These are phyloP conservation scores for Lentinula guzmanii DNA, from an alignment of 768 basidiomycete genomes.

Conservation along the genomic window DNA sequence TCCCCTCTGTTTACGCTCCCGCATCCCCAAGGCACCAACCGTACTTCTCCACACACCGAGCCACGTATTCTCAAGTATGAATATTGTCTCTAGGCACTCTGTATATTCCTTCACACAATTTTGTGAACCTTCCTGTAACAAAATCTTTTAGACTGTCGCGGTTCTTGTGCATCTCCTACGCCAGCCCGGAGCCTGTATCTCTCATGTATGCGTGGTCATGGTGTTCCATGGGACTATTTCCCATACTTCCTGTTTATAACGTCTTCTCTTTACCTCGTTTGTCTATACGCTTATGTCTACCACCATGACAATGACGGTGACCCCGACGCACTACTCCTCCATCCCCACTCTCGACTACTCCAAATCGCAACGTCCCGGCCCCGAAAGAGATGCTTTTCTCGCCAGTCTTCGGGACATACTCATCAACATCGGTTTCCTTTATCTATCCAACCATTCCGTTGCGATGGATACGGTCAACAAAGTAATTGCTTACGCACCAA, in stretches of 20 bases:
- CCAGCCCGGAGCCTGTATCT: background rate
- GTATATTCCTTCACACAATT: background rate
- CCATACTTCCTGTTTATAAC: background rate
- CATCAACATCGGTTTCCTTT: slow-evolving; percentile 51
- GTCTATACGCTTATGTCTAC: background rate
- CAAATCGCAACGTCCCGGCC: background rate
- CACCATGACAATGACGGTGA: background rate
- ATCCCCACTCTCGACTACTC: slow-evolving; percentile 9
- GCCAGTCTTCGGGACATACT: slow-evolving; percentile 41
- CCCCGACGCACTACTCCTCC: background rate
- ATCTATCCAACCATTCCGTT: slow-evolving; percentile 43
- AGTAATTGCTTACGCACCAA: slow-evolving; percentile 36
- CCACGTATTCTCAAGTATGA: background rate
- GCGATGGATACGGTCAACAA: slow-evolving; percentile 27
- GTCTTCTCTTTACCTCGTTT: too few species aligned
- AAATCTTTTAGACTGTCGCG: background rate
- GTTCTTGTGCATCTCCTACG: background rate
- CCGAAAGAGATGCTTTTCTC: slow-evolving; percentile 34
- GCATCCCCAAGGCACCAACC: background rate
- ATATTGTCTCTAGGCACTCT: background rate
- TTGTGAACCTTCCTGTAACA: background rate
- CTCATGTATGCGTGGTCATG: background rate
- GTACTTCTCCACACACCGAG: background rate
- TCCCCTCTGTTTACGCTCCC: background rate
- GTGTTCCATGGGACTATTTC: background rate